A percentile compares a stretch with the other conserved stretches of the same genome.
phyloP scores from a whole-genome alignment of 2,329 filamentous ascomycete species.

The Nemania sp. region DNA sequence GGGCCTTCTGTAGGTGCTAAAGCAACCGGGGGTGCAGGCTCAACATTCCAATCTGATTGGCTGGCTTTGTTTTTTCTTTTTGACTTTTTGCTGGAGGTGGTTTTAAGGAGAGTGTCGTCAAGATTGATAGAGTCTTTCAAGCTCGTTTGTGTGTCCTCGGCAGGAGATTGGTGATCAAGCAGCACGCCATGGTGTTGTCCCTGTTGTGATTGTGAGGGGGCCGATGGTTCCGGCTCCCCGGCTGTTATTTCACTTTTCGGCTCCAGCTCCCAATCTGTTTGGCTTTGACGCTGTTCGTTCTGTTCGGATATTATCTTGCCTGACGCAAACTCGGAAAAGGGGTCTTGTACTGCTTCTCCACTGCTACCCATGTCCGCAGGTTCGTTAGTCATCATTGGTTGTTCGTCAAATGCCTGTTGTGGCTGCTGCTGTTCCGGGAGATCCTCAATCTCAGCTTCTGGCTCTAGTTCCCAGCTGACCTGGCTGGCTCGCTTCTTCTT shows the following conservation, averaged over 20 bases:
- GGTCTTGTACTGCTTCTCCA: constrained; percentile 16
- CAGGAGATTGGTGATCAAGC: constrained; percentile 30
- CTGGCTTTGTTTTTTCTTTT: constrained; percentile 42
- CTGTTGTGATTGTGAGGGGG: constrained; percentile 19
- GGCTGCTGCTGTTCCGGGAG: constrained; percentile 25
- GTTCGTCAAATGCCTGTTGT: constrained; percentile 23
- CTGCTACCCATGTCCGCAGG: constrained; percentile 18
- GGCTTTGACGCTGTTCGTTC: constrained; percentile 17
- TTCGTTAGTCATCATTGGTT: constrained; percentile 22
- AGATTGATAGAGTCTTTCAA: constrained; percentile 29
- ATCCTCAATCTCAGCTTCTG: constrained; percentile 33
- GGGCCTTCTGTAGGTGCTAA: constrained; percentile 25
- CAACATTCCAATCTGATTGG: constrained; percentile 22
- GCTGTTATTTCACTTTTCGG: constrained; percentile 13
- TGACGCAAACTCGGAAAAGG: constrained; percentile 18
- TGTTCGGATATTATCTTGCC: constrained; percentile 12
- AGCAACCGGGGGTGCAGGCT: constrained; percentile 16
- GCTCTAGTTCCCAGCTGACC: constrained; percentile 34
- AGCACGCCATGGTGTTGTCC: constrained; percentile 21
- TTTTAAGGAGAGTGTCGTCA: constrained; percentile 29
- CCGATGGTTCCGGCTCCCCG: constrained; percentile 19
- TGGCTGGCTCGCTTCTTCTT: constrained; percentile 42
- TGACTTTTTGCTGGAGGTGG: constrained; percentile 34
- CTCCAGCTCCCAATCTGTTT: constrained; percentile 23
- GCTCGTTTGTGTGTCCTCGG: constrained; percentile 29